Evolutionary conservation across 73 alveolate genomes (phyloP), one percentile per base, ranked within the genome.

Genomic region (Paramecium octaurelia): DNA sequence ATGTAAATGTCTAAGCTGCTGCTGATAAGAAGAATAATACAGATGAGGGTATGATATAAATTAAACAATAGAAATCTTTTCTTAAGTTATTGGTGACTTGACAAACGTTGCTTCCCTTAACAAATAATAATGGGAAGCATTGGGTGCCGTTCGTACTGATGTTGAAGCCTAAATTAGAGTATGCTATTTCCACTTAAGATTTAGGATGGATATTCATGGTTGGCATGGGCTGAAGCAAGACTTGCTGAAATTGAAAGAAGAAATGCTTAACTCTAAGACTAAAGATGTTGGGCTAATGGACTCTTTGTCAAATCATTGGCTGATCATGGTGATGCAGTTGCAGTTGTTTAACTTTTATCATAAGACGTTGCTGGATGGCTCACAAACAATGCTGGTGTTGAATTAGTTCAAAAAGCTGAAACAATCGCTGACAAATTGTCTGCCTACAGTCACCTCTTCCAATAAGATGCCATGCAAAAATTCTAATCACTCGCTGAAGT

Each of bases 381-480:
- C 57, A 80, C 91, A 40, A 48, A 48, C 48, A 80, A 80, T 46
- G 91, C 91, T 24, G 70, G 70, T 11, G 91, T 46, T 20, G 91
- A 80, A 46, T 46, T 80, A 21, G 75, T 80, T 48, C 29, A 80
- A 48, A 80, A 80, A 76, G 75, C 75, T 43, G 91, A 46, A 42
- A 20, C 70, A 58, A 80, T 80, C 14, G 91, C 91, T 46, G 91
- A 80, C 18, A 80, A 48, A 46, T 46, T 80, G 48, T 80, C 70
- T 18, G 76, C 70, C 35, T 80, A 44, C 75, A 80, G 91, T 64
- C 91, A 80, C 76, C 91, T 80, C 91, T 80, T 80, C 76, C 44
- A 80, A 80, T 46, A 80, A 80, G 91, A 80, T 46, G 91, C 91
- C 91, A 14, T 80, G 29, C 0, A 48, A 35, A 80, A 80, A 80